phyloP scores from a whole-genome alignment of 768 basidiomycete genomes.

The Glaciozyma antarctica region DNA sequence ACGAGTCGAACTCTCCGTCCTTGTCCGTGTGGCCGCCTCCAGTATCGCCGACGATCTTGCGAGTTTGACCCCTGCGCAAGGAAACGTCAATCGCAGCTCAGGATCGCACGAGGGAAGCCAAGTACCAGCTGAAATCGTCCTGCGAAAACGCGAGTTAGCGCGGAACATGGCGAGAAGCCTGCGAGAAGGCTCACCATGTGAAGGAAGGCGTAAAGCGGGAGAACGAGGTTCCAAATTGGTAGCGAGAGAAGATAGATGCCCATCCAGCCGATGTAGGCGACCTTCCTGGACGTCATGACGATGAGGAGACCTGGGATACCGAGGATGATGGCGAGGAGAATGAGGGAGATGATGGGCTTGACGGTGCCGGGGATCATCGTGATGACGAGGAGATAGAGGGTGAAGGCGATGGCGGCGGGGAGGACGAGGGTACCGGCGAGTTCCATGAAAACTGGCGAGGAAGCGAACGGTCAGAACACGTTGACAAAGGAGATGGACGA shows the following conservation, averaged over 20 bases:
- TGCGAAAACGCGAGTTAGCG: neutral
- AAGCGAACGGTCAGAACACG: neutral
- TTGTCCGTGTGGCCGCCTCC: slow-evolving; percentile 69
- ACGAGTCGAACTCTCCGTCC: slow-evolving; percentile 93
- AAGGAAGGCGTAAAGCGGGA: slow-evolving; percentile 89
- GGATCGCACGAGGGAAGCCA: neutral
- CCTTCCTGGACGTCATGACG: slow-evolving; percentile 86
- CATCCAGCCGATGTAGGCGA: slow-evolving; percentile 85
- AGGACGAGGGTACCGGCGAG: slow-evolving; percentile 89
- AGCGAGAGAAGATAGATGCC: slow-evolving; percentile 68
- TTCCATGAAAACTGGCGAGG: slow-evolving; percentile 65
- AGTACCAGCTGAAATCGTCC: slow-evolving; percentile 7
- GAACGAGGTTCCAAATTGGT: slow-evolving; percentile 92
- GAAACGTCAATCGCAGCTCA: neutral
- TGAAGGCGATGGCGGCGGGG: slow-evolving; percentile 95
- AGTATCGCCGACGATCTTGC: slow-evolving; percentile 65
- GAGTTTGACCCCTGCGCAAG: slow-evolving; percentile 88
- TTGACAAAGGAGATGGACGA: neutral
- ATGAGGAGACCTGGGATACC: slow-evolving; percentile 93
- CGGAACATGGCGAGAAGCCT: neutral
- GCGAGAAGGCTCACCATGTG: slow-evolving; percentile 80
- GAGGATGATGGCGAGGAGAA: slow-evolving; percentile 84
- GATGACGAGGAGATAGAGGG: slow-evolving; percentile 67
- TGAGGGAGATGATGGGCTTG: slow-evolving; percentile 70
- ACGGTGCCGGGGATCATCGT: slow-evolving; percentile 72